These are phyloP conservation scores for Wolfiporia cocos DNA, from an alignment of 1,284 basidiomycete genomes.

Conservation along the genomic window DNA sequence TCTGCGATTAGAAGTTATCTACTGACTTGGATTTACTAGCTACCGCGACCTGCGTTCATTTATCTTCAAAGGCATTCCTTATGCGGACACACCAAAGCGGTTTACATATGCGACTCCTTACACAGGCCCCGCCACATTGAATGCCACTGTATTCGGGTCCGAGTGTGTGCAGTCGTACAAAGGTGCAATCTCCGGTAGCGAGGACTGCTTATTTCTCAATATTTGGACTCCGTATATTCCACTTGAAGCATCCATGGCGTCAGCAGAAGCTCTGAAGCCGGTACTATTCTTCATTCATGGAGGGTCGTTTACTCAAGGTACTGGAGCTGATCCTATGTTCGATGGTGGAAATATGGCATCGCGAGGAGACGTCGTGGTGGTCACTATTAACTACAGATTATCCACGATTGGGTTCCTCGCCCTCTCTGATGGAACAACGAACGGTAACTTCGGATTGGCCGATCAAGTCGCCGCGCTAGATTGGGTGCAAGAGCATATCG, in stretches of 20 bases:
- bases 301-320: conserved; percentile 37
- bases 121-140: conserved; percentile 20
- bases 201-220: conserved; percentile 38
- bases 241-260: conserved; percentile 7
- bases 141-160: conserved; percentile 25
- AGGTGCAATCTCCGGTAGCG: conserved; percentile 20
- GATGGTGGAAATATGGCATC: conserved; percentile 30
- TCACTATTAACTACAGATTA: conserved; percentile 40
- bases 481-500: conserved; percentile 29
- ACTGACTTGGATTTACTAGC: conserved; percentile 9
- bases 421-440: conserved; percentile 28
- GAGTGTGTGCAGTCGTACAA: conserved; percentile 25
- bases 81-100: conserved; percentile 24
- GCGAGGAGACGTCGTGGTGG: conserved; percentile 38
- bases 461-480: conserved; percentile 32
- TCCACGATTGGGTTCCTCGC: conserved; percentile 37
- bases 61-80: conserved; percentile 31
- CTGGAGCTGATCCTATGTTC: conserved; percentile 18
- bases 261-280: conserved; percentile 26
- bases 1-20: background rate
- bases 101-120: conserved; percentile 27
- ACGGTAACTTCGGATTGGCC: conserved; percentile 35
- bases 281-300: conserved; percentile 41
- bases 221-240: conserved; percentile 35
- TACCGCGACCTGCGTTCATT: conserved; percentile 29